phyloP scores from a whole-genome alignment of 140 eudicot species.

The Senecio squalidus region DNA sequence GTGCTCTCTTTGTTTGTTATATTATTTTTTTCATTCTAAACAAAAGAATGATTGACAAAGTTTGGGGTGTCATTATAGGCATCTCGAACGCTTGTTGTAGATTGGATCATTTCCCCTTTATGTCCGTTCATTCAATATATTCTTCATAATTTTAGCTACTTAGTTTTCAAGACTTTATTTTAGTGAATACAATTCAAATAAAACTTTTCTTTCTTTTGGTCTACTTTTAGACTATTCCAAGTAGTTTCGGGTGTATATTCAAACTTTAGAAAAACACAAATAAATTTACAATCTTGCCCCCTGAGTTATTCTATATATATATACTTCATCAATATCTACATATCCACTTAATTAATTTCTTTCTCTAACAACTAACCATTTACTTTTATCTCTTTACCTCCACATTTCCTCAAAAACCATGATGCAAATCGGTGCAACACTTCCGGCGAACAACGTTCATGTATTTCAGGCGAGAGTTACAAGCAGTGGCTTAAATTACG shows the following conservation, averaged over 20 bases:
- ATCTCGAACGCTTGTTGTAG: no score
- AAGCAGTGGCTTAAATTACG: slow-evolving; percentile 28
- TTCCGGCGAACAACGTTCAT: slow-evolving; percentile 43
- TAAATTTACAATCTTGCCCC: not conserved
- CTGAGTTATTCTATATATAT: slow-evolving; percentile 3
- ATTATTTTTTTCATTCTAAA: no score
- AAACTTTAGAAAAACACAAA: not conserved
- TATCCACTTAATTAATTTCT: not conserved
- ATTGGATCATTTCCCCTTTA: no score
- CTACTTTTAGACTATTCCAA: slow-evolving; percentile 1
- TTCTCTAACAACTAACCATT: not conserved
- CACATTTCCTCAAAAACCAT: slow-evolving; percentile 10
- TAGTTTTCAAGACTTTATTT: no score
- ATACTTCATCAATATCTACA: slow-evolving; percentile 7
- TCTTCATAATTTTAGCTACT: no score
- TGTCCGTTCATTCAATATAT: no score
- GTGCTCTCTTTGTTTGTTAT: no score
- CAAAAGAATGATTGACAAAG: no score
- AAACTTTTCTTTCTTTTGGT: no score
- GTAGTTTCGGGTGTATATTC: not conserved
- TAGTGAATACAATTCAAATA: not conserved
- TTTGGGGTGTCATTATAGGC: no score
- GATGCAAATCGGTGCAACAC: slow-evolving; percentile 54
- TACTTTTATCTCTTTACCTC: slow-evolving; percentile 5
- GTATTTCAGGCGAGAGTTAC: slow-evolving; percentile 29